Evolutionary conservation across 176 grass and related monocot species (phyloP), one percentile per base, ranked within the genome.

Genomic region (Aegilops tauschii): DNA sequence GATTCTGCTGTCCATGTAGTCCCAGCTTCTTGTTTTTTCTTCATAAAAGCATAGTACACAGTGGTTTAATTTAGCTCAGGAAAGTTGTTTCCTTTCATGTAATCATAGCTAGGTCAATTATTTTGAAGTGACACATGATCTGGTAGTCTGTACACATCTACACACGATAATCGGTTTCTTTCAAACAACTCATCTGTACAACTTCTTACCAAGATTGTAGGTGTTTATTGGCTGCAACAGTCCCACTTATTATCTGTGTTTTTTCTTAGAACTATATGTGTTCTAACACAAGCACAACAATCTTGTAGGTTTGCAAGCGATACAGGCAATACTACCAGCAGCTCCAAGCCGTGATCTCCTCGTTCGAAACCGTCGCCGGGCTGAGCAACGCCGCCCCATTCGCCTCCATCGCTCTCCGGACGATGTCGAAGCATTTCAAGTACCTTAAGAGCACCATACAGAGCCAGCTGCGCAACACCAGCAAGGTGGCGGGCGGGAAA

Each of bases 311-410:
- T 58, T 94, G 83, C 86, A 97, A 87, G 81, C 83, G 90, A 86
- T 97, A 97, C 86, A 97, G 91, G 25, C 95, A 97, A 73, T 94
- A 97, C 78, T 97, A 87, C 25, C 95, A 93, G 77, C 95, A 97
- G 78, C 83, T 91, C 6, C 92, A 97, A 80, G 82, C 88, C 25
- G 92, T 94, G 20, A 89, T 97, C 73, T 73, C 88, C 73, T 97
- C 95, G 2, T 97, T 97, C 47, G 95, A 97, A 76, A 84, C 88
- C 0, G 92, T 94, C 30, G 90, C 95, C 0, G 95, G 95, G 23
- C 81, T 97, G 21, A 93, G 95, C 83, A 94, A 84, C 67, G 92
- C 95, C 14, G 95, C 92, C 10, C 95, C 95, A 0, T 92, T 90
- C 21, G 92, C 90, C 40, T 89, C 92, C 5, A 86, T 94, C 30